These are phyloP conservation scores for Yamadazyma trypodendri DNA, from an alignment of 1,139 yeast genomes.

Conservation along the genomic window DNA sequence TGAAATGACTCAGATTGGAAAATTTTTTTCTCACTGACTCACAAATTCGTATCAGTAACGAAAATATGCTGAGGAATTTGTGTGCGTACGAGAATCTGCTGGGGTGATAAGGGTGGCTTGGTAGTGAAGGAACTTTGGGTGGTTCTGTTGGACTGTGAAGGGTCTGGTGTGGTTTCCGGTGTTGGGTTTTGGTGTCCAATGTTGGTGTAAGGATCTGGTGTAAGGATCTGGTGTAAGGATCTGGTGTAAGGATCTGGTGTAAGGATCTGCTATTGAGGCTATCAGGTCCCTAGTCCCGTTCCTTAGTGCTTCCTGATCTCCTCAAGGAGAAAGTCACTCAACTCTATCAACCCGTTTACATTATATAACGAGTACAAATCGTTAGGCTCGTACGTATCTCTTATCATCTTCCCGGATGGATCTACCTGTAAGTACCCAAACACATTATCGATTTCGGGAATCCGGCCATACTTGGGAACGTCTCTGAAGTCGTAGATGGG, in stretches of 20 bases:
- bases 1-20: neutral
- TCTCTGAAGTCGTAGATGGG: conserved; percentile 72
- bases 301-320: conserved; percentile 24
- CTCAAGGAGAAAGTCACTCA: conserved; percentile 56
- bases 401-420: conserved; percentile 52
- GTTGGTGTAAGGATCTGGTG: neutral
- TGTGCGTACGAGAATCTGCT: no score
- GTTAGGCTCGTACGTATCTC: conserved; percentile 59
- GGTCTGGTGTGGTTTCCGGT: no score
- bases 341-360: conserved; percentile 52
- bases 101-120: no score
- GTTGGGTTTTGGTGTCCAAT: no score
- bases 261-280: neutral
- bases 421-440: conserved; percentile 70
- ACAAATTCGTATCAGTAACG: neutral
- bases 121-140: no score
- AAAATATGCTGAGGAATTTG: no score
- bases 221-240: neutral
- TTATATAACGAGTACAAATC: conserved; percentile 59
- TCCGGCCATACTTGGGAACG: conserved; percentile 65
- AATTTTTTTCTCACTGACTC: conserved; percentile 2
- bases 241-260: neutral
- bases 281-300: neutral
- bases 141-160: no score
- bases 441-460: conserved; percentile 71